Percentiles rank a stretch among this genome's conserved stretches.
phyloP scores from a whole-genome alignment of 1,284 basidiomycete species.

The Pseudozyma pruni region DNA sequence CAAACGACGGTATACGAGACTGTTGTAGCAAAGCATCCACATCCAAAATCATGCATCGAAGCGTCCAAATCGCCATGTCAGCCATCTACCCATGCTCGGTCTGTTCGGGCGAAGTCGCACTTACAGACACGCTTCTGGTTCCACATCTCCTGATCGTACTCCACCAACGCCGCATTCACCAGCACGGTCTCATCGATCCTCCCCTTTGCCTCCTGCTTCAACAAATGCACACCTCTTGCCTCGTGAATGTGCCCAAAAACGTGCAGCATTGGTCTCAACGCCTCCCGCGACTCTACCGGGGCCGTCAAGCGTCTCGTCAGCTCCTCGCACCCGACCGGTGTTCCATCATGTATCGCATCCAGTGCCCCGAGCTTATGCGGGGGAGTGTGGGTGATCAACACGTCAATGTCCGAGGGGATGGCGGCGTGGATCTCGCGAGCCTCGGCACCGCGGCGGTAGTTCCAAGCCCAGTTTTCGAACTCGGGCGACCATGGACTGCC shows the following conservation, averaged over 20 bases:
- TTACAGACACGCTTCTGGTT: slow-evolving; percentile 13
- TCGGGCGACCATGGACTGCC: slow-evolving; percentile 51
- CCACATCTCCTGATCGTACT: slow-evolving; percentile 39
- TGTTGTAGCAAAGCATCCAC: slow-evolving; percentile 1
- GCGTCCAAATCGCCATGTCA: no score
- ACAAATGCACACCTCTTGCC: slow-evolving; percentile 27
- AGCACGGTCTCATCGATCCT: slow-evolving; percentile 27
- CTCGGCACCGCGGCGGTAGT: slow-evolving; percentile 28
- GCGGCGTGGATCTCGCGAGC: slow-evolving; percentile 14
- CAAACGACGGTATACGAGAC: slow-evolving; percentile 34
- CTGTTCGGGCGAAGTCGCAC: slow-evolving; percentile 6
- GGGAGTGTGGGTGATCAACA: slow-evolving; percentile 48
- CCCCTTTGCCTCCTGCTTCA: slow-evolving; percentile 1
- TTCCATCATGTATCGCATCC: slow-evolving; percentile 36
- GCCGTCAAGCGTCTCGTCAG: slow-evolving; percentile 25
- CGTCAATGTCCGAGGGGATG: slow-evolving; percentile 27
- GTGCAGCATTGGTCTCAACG: slow-evolving; percentile 32
- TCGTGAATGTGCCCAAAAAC: slow-evolving; percentile 55
- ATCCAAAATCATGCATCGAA: background rate
- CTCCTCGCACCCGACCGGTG: slow-evolving; percentile 46
- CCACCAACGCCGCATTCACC: slow-evolving; percentile 51
- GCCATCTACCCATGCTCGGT: background rate
- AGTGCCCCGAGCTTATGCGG: slow-evolving; percentile 26
- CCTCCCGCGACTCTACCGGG: background rate
- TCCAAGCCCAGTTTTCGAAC: slow-evolving; percentile 53